Percentiles rank a stretch among this genome's conserved stretches.
These are phyloP conservation scores for Apiospora saccharicola DNA, from an alignment of 2,329 filamentous ascomycete genomes.

Conservation along the genomic window DNA sequence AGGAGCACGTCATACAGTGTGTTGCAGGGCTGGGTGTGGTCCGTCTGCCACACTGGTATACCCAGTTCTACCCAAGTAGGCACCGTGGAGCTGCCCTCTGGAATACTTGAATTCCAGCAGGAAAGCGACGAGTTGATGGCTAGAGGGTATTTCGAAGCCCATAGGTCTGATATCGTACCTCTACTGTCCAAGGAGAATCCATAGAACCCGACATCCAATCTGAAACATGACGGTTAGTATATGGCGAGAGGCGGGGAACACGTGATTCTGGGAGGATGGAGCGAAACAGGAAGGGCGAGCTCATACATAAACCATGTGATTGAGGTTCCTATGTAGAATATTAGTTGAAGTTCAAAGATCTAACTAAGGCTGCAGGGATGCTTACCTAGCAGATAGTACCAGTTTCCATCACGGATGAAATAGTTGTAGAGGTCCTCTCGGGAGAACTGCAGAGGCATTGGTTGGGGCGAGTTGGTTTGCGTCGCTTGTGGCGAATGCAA, in stretches of 20 bases:
- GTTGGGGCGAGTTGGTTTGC: conserved; percentile 34
- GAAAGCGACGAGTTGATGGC: conserved; percentile 47
- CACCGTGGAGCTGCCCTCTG: conserved; percentile 52
- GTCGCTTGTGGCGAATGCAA: conserved; percentile 41
- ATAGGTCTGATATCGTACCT: conserved; percentile 51
- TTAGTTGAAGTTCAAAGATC: neutral
- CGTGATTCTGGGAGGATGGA: neutral
- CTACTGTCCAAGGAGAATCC: conserved; percentile 60
- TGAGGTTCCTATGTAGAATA: conserved; percentile 25
- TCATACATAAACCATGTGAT: conserved; percentile 31
- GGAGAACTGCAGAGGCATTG: conserved; percentile 58
- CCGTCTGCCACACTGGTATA: conserved; percentile 59
- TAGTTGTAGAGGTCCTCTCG: conserved; percentile 56
- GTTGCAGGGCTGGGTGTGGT: conserved; percentile 55
- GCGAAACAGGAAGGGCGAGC: neutral
- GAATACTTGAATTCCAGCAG: conserved; percentile 57
- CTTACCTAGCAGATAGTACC: conserved; percentile 51
- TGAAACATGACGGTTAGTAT: conserved; percentile 30
- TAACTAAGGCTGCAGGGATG: neutral
- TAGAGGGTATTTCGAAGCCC: conserved; percentile 46
- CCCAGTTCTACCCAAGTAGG: conserved; percentile 49
- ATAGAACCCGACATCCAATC: conserved; percentile 64
- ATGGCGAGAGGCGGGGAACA: neutral
- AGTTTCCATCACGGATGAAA: conserved; percentile 57
- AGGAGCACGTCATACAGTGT: conserved; percentile 60